Evolutionary conservation across 2,329 filamentous ascomycete genomes (phyloP).

Genomic region (Talaromyces verruculosus): DNA sequence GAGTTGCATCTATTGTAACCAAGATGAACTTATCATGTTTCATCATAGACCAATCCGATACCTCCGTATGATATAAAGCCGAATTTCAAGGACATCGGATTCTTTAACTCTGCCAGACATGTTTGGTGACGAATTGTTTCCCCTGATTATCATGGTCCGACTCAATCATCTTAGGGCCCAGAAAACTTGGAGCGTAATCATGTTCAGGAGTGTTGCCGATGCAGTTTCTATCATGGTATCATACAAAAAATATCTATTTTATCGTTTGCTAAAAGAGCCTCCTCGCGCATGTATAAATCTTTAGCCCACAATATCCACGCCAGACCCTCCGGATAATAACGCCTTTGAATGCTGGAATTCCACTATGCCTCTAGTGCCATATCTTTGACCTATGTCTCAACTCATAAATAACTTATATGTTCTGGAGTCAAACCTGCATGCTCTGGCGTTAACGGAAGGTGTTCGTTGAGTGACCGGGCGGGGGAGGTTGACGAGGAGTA

Average conservation of each 20-base stretch:
- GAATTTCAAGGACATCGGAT: not conserved
- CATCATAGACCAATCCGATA: not conserved
- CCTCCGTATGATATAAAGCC: not conserved
- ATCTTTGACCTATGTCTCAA: not conserved
- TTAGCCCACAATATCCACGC: not conserved
- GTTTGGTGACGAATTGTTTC: not conserved
- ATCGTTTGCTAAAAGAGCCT: not conserved
- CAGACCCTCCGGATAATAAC: not conserved
- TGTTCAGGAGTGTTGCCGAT: not conserved
- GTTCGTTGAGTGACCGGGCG: conserved; percentile 37
- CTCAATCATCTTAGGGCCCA: not conserved
- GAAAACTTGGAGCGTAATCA: not conserved
- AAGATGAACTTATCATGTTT: not conserved
- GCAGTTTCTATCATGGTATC: not conserved
- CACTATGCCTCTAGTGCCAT: not conserved
- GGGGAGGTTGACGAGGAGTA: conserved; percentile 45
- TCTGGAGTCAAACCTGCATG: conserved; percentile 42
- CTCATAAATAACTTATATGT: conserved; percentile 21
- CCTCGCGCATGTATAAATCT: not conserved
- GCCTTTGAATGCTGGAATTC: not conserved
- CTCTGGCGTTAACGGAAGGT: conserved; percentile 44
- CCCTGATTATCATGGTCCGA: not conserved
- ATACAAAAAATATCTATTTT: not conserved
- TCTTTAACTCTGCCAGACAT: not conserved
- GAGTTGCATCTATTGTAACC: not conserved